Conservation (phyloP, 83 land plant species). For the Picea abies region DNA sequence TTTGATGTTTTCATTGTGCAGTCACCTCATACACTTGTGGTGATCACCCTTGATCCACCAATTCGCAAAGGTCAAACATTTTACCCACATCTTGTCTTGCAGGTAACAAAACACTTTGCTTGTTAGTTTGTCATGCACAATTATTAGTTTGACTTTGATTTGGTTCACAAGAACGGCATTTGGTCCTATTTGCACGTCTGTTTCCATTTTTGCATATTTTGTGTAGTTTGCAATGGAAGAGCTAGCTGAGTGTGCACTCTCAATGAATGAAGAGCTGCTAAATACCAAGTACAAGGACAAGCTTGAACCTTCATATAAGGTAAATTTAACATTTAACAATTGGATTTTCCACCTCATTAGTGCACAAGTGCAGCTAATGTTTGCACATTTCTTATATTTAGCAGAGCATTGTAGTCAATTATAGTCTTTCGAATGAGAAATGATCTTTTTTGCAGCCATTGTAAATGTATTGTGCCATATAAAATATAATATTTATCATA, state of each 20-base stretch:
- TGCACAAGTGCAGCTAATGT: not conserved
- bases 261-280: slow-evolving; percentile 64
- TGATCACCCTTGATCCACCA: slow-evolving; percentile 83
- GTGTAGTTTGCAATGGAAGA: slow-evolving; percentile 72
- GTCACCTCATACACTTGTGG: slow-evolving; percentile 84
- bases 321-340: slow-evolving; percentile 14
- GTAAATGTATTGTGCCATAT: too few species aligned
- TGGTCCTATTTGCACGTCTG: not conserved
- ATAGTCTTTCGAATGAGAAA: too few species aligned
- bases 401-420: too few species aligned
- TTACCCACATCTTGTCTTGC: slow-evolving; percentile 88
- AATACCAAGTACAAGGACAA: slow-evolving; percentile 76
- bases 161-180: slow-evolving; percentile 8
- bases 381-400: too few species aligned
- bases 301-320: slow-evolving; percentile 75
- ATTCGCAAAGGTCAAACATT: slow-evolving; percentile 88
- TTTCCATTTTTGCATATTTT: slow-evolving; percentile 10
- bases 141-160: slow-evolving; percentile 7
- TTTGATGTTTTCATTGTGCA: slow-evolving; percentile 32
- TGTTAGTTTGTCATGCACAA: not conserved
- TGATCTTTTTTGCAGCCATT: too few species aligned
- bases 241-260: slow-evolving; percentile 47
- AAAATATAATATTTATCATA: too few species aligned
- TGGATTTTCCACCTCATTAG: not conserved
- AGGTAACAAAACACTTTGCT: slow-evolving; percentile 43